These are phyloP conservation scores for Diaporthe citrichinensis DNA, from an alignment of 2,329 filamentous ascomycete species.

Conservation along the genomic window DNA sequence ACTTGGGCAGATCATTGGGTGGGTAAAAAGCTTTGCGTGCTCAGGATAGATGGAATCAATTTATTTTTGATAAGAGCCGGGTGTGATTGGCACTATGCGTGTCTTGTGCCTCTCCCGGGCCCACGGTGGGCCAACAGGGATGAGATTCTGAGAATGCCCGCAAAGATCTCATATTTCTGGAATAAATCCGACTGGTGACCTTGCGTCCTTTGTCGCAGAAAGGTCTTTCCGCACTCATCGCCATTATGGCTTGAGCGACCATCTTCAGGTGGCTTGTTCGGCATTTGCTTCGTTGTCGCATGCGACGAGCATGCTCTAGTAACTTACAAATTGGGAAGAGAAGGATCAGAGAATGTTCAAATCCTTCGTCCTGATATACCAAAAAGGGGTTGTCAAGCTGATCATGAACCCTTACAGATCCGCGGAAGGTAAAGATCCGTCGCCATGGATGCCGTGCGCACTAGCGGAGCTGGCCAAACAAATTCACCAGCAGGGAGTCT, in stretches of 20 bases:
- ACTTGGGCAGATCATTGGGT: background rate
- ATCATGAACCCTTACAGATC: background rate
- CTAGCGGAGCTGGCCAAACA: constrained; percentile 22
- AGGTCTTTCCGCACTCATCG: no score
- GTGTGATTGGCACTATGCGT: background rate
- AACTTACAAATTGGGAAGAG: no score
- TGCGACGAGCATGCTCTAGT: rapidly evolving
- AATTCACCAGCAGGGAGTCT: background rate
- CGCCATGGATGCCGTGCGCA: constrained; percentile 22
- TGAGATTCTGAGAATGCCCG: no score
- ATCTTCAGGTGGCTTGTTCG: background rate
- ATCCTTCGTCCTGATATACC: no score
- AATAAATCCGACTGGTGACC: background rate
- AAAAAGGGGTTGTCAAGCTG: background rate
- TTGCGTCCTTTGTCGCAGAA: background rate
- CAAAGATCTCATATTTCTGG: no score
- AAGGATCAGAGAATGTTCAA: background rate
- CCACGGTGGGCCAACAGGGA: background rate
- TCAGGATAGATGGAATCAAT: constrained; percentile 34
- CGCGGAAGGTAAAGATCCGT: constrained; percentile 12
- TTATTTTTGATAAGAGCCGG: constrained; percentile 9
- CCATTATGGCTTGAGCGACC: background rate
- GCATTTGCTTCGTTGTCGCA: background rate
- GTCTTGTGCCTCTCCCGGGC: background rate
- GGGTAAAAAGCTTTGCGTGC: constrained; percentile 10